These are phyloP conservation scores for Aspergillus bridgeri DNA, from an alignment of 495 filamentous ascomycete species.

Conservation along the genomic window DNA sequence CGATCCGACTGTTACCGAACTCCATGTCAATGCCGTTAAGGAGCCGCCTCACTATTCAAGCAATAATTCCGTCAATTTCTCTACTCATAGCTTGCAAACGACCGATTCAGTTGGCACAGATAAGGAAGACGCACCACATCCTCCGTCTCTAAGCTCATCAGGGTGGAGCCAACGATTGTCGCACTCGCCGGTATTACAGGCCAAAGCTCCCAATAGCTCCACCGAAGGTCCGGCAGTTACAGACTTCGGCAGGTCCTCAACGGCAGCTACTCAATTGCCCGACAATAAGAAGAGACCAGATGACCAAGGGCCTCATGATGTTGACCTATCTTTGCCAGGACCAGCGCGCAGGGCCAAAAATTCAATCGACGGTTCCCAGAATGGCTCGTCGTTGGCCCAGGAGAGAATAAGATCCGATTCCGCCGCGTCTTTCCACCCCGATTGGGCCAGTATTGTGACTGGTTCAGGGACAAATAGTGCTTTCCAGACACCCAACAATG, in stretches of 20 bases:
- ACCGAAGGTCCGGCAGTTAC: constrained; percentile 21
- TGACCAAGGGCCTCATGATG: constrained; percentile 25
- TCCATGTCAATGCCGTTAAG: constrained; percentile 55
- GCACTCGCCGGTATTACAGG: constrained; percentile 34
- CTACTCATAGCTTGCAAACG: constrained; percentile 25
- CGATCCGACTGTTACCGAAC: constrained; percentile 48
- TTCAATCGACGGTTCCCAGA: constrained; percentile 25
- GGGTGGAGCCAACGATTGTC: constrained; percentile 30
- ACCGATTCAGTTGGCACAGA: constrained; percentile 31
- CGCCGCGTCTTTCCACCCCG: constrained; percentile 37
- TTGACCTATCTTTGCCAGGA: constrained; percentile 19
- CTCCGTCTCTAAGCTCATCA: constrained; percentile 29
- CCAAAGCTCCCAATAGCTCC: constrained; percentile 25
- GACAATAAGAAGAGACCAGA: constrained; percentile 31
- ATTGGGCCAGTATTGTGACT: constrained; percentile 29
- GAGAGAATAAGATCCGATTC: constrained; percentile 32
- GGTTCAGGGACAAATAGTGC: constrained; percentile 30
- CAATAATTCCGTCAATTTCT: constrained; percentile 32
- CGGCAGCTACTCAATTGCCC: constrained; percentile 16
- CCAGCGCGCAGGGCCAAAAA: constrained; percentile 24
- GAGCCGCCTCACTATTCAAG: constrained; percentile 37
- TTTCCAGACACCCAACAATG: constrained; percentile 19
- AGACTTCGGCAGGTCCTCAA: constrained; percentile 20
- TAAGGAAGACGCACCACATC: constrained; percentile 29
- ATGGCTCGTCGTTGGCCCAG: constrained; percentile 14